Evolutionary conservation across 805 yeast genomes (phyloP).

Genomic region (Saccharomycopsis sp.): DNA sequence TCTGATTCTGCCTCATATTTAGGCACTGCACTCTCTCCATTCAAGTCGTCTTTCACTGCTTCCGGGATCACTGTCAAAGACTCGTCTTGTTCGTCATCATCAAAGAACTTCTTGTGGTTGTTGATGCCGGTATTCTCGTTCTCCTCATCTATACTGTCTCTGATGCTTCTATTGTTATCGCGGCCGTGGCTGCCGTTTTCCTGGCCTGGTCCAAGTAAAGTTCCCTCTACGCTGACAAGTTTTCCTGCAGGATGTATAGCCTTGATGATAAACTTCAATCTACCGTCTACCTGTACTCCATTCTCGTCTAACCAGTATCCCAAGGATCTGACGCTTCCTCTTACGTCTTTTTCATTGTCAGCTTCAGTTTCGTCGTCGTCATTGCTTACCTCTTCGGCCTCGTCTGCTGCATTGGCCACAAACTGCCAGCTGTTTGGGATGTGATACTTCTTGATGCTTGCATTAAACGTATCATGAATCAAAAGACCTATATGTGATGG

Average conservation of each 20-base stretch:
- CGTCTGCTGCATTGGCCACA: constrained; percentile 72
- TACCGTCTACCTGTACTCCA: constrained; percentile 75
- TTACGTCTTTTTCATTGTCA: background rate
- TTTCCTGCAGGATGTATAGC: constrained; percentile 70
- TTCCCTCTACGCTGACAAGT: constrained; percentile 84
- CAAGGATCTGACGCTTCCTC: constrained; percentile 41
- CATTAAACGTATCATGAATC: constrained; percentile 90
- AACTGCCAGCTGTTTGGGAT: constrained; percentile 88
- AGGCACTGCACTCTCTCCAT: constrained; percentile 11
- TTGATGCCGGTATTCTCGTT: background rate
- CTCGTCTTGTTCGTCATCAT: constrained; percentile 12
- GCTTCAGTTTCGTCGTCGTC: constrained; percentile 6
- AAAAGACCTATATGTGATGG: constrained; percentile 91
- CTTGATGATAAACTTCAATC: constrained; percentile 68
- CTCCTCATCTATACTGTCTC: background rate
- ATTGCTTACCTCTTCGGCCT: constrained; percentile 52
- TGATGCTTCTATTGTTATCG: background rate
- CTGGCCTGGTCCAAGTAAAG: constrained; percentile 55
- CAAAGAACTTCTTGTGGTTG: constrained; percentile 19
- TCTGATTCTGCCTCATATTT: constrained; percentile 3
- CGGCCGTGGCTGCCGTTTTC: constrained; percentile 40
- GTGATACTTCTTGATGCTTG: constrained; percentile 75
- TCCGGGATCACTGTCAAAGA: constrained; percentile 19
- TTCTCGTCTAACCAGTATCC: constrained; percentile 86
- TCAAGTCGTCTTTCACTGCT: constrained; percentile 17